These are phyloP conservation scores for Malbranchea zuffiana DNA, from an alignment of 2,329 filamentous ascomycete genomes.

Conservation along the genomic window DNA sequence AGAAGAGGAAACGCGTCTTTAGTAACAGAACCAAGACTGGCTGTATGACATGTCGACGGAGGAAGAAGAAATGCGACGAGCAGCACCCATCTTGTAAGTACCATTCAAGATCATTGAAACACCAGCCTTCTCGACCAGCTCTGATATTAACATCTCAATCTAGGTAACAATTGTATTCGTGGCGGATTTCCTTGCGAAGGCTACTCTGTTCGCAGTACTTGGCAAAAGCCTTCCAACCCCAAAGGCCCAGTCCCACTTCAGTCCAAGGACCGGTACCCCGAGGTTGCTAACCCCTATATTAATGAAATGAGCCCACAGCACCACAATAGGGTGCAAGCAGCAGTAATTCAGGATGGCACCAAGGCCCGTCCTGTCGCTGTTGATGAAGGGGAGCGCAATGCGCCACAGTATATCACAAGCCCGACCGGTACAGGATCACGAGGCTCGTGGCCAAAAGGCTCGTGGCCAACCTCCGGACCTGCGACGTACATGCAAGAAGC, in stretches of 20 bases:
- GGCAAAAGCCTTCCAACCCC: constrained; percentile 65
- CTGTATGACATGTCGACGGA: constrained; percentile 78
- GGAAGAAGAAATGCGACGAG: constrained; percentile 98
- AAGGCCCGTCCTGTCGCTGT: constrained; percentile 38
- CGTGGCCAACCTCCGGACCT: constrained; percentile 29
- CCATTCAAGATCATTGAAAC: too few relatives aligned
- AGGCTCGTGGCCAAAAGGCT: constrained; percentile 32
- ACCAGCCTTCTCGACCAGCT: constrained; percentile 9
- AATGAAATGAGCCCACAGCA: constrained; percentile 28
- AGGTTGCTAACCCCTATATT: constrained; percentile 28
- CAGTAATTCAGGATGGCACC: constrained; percentile 33
- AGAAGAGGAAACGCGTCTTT: constrained; percentile 50
- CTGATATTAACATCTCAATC: constrained; percentile 11
- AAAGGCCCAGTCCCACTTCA: constrained; percentile 63
- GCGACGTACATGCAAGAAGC: constrained; percentile 28
- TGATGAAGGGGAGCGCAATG: constrained; percentile 34
- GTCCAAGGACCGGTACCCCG: constrained; percentile 58
- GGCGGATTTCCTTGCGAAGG: constrained; percentile 87
- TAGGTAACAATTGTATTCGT: constrained; percentile 79
- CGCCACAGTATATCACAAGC: constrained; percentile 32
- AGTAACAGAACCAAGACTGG: constrained; percentile 94
- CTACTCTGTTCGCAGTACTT: constrained; percentile 68
- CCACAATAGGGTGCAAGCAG: constrained; percentile 28
- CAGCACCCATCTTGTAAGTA: constrained; percentile 77
- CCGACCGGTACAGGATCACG: constrained; percentile 27